These are phyloP conservation scores for Solanum raphanifolium DNA, from an alignment of 257 asterid species.

Conservation along the genomic window DNA sequence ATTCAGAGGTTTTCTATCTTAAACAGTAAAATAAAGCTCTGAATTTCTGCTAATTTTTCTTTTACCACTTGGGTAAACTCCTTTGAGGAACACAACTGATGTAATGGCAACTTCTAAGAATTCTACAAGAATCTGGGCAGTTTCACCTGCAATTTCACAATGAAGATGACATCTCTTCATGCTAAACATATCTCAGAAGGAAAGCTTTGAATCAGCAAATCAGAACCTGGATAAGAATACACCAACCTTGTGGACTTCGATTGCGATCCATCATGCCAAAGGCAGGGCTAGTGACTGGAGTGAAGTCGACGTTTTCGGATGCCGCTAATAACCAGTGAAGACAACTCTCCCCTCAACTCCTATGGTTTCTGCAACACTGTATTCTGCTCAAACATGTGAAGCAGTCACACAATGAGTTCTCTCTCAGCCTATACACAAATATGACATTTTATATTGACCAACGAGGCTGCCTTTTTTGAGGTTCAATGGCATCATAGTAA, in stretches of 20 bases:
- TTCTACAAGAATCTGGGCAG: constrained; percentile 58
- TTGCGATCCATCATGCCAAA: not conserved
- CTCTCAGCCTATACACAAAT: not conserved
- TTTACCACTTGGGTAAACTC: constrained; percentile 71
- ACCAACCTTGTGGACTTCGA: constrained; percentile 1
- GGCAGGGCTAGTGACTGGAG: too few relatives aligned
- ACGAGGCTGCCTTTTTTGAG: not conserved
- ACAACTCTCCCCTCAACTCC: not conserved
- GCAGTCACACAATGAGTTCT: not conserved
- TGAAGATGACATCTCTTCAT: not conserved
- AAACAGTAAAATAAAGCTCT: not conserved
- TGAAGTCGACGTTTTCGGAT: too few relatives aligned
- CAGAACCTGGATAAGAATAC: not conserved
- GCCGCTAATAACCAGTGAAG: too few relatives aligned
- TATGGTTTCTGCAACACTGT: not conserved
- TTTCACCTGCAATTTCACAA: constrained; percentile 35
- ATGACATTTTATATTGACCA: not conserved
- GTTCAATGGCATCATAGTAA: not conserved
- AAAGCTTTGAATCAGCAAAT: not conserved
- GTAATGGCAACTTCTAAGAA: constrained; percentile 83
- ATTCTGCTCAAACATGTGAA: not conserved
- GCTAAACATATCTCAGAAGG: not conserved
- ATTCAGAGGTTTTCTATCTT: not conserved
- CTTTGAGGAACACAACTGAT: constrained; percentile 72
- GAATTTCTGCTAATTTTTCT: not conserved